phyloP scores from a whole-genome alignment of 768 basidiomycete species.

The Filobasidium floriforme region DNA sequence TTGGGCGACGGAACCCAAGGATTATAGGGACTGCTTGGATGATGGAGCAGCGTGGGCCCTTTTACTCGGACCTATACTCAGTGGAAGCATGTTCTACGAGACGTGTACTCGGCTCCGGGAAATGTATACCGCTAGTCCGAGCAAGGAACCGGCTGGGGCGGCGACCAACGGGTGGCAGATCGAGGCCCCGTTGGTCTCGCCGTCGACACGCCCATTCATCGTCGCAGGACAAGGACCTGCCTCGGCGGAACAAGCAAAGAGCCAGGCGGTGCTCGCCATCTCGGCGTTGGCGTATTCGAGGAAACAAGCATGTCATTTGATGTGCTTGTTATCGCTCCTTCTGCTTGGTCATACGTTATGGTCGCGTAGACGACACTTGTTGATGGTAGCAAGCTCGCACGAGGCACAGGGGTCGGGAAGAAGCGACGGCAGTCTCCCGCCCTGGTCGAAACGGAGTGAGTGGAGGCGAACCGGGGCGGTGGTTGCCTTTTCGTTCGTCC shows the following conservation, averaged over 20 bases:
- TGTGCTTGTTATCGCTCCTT: conserved; percentile 71
- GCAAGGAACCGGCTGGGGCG: conserved; percentile 30
- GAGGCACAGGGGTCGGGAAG: conserved; percentile 20
- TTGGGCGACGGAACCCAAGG: conserved; percentile 2
- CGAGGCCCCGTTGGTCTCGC: conserved; percentile 60
- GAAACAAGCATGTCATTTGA: conserved; percentile 66
- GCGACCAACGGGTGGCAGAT: conserved; percentile 58
- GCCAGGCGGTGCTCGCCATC: conserved; percentile 28
- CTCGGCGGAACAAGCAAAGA: neutral
- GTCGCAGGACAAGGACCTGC: conserved; percentile 48
- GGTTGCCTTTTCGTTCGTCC: conserved; percentile 39
- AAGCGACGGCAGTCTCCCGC: neutral
- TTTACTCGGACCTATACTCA: conserved; percentile 72
- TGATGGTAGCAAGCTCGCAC: no score
- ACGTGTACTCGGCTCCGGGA: conserved; percentile 42
- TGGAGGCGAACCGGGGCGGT: conserved; percentile 37
- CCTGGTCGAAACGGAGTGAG: conserved; percentile 37
- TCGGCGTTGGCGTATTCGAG: conserved; percentile 55
- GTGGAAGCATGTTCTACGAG: conserved; percentile 58
- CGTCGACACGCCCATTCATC: conserved; percentile 42
- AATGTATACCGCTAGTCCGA: neutral
- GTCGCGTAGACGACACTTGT: conserved; percentile 64
- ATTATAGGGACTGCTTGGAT: conserved; percentile 63
- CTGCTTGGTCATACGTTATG: conserved; percentile 70
- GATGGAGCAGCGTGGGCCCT: conserved; percentile 80